Evolutionary conservation across 192 early-diverging fungal genomes (phyloP), one percentile per base, ranked within the genome.

Genomic region (Coemansia sp.): DNA sequence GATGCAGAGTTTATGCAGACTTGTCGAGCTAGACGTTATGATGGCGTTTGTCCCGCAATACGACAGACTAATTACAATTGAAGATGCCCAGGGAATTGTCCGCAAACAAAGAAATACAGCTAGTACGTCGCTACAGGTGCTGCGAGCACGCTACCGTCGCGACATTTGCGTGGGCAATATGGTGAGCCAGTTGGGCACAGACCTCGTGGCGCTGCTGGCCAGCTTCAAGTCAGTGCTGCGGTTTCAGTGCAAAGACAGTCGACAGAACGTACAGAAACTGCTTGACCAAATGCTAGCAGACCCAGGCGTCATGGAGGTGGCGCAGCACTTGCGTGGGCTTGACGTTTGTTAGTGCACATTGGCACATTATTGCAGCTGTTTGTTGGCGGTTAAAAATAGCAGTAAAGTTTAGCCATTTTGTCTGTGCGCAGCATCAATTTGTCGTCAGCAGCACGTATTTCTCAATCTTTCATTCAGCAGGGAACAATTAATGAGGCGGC

Each of bases 361-460:
- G 32, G 8, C 32, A 35, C 32, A n/a, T 45, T 45, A 45, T 45
- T n/a, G 32, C 41, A 45, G 41, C 15, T 15, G 41, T 45, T 45
- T n/a, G 41, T 45, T 45, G 41, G 41, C 41, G 41, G 41, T 4
- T 45, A 45, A 45, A 45, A 45, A 45, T 45, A n/a, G 41, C 41
- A 45, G 39, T 11, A 41, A 4, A n/a, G 41, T 45, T 45, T 45
- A 45, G 41, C 41, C 41, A 15, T 45, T 35, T 45, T 45, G 41
- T 45, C 41, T 45, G 41, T 45, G 41, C 41, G 41, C 41, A 45
- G 41, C 41, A 35, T n/a, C 41, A 45, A 45, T 45, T 45, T 45
- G 15, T 45, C 41, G 41, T 45, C 41, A 35, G 32, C 32, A 35
- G 32, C 32, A 35, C 32, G 32, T 35, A 45, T 45, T 45, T n/a